Conservation (phyloP, 441 rosid species). For the Jatropha multifida region DNA sequence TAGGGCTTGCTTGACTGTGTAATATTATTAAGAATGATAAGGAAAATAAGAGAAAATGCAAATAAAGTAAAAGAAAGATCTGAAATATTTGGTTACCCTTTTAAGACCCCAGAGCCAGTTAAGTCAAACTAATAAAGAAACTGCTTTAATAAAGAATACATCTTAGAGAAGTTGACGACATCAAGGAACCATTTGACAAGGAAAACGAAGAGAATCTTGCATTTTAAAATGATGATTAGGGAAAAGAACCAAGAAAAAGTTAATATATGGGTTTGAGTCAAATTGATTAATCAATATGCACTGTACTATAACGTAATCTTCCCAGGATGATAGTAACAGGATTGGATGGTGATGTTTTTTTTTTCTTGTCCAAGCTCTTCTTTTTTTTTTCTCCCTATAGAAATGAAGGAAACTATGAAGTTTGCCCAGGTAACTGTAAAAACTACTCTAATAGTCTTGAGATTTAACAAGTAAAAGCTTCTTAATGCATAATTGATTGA, state of each 20-base stretch:
- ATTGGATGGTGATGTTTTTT: slow-evolving; percentile 10
- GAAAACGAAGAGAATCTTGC: slow-evolving; percentile 27
- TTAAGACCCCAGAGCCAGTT: slow-evolving; percentile 17
- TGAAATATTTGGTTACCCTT: slow-evolving; percentile 8
- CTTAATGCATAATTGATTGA: neutral
- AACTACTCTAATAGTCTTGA: neutral
- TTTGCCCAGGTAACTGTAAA: slow-evolving; percentile 4
- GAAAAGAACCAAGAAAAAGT: slow-evolving; percentile 25
- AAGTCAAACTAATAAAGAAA: slow-evolving; percentile 21
- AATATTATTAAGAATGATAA: slow-evolving; percentile 6
- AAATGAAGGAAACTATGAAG: neutral
- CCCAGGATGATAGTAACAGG: neutral
- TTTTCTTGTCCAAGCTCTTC: neutral
- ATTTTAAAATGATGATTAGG: slow-evolving; percentile 14
- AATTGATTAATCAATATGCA: slow-evolving; percentile 4
- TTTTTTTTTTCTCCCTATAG: neutral
- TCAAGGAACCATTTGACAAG: slow-evolving; percentile 27
- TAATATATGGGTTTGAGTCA: slow-evolving; percentile 1
- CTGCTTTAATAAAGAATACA: slow-evolving; percentile 20
- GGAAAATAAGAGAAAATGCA: slow-evolving; percentile 1
- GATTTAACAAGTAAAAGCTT: neutral
- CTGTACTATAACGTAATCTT: slow-evolving; percentile 10
- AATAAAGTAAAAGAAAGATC: neutral
- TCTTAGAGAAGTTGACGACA: slow-evolving; percentile 13
- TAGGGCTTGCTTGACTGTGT: neutral